These are phyloP conservation scores for Termitomyces heimii DNA, from an alignment of 768 basidiomycete species.

Conservation along the genomic window DNA sequence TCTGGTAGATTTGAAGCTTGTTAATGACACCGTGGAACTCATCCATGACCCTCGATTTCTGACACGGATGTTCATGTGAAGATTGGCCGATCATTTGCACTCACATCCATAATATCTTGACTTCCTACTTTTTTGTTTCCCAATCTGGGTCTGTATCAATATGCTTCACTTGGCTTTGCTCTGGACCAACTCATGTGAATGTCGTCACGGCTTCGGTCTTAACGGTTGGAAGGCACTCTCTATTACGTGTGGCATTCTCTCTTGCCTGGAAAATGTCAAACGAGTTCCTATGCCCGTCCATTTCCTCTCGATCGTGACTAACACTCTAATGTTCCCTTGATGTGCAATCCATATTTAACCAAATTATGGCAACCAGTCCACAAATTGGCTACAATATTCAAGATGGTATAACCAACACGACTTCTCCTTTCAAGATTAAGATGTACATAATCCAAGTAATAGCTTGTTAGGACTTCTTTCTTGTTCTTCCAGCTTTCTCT, in stretches of 20 bases:
- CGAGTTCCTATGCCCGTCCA: background rate
- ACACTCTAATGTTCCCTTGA: background rate
- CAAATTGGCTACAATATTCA: background rate
- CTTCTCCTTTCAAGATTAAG: background rate
- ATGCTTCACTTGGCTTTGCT: background rate
- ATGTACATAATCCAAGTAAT: background rate
- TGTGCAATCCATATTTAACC: background rate
- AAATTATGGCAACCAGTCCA: background rate
- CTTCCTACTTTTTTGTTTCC: background rate
- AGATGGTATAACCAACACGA: constrained; percentile 33
- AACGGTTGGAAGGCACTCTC: background rate
- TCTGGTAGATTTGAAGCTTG: constrained; percentile 46
- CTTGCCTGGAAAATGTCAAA: too few relatives aligned
- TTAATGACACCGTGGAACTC: constrained; percentile 56
- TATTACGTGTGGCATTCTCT: background rate
- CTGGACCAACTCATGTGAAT: background rate
- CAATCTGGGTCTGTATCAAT: background rate
- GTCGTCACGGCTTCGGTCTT: background rate
- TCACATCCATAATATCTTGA: background rate
- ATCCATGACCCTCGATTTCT: constrained; percentile 54
- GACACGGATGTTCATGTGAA: constrained; percentile 36
- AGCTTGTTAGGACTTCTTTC: background rate
- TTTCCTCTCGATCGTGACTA: background rate
- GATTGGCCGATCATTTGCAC: background rate
- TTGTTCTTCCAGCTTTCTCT: background rate